Evolutionary conservation across 2,329 filamentous ascomycete species (phyloP).

Genomic region (Alternaria longipes): DNA sequence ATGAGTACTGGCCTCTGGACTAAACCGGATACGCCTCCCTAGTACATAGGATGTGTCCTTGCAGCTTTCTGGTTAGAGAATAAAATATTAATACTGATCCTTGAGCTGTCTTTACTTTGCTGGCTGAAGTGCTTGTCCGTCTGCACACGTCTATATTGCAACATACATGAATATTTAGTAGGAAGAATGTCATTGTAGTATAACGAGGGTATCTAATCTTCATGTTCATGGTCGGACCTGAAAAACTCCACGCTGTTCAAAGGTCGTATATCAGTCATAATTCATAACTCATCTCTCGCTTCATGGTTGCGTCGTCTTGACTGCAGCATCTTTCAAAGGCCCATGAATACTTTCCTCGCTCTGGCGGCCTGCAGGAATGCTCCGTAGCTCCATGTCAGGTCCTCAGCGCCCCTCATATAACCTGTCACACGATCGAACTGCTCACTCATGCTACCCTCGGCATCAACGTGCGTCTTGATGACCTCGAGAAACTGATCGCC

Average conservation of each 20-base stretch:
- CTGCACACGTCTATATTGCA: accelerated
- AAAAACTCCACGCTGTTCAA: slow-evolving; percentile 3
- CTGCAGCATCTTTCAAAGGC: slow-evolving; percentile 10
- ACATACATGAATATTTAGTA: background rate
- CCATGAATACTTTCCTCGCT: slow-evolving; percentile 37
- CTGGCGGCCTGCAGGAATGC: slow-evolving; percentile 53
- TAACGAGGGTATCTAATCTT: slow-evolving; percentile 15
- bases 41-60: background rate
- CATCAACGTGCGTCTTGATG: slow-evolving; percentile 51
- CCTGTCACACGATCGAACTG: slow-evolving; percentile 55
- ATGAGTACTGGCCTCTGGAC: slow-evolving; percentile 33
- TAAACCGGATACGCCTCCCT: background rate
- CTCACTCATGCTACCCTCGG: slow-evolving; percentile 54
- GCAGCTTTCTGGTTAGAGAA: background rate
- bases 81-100: background rate
- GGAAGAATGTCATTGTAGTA: background rate
- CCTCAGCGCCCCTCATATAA: slow-evolving; percentile 52
- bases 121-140: background rate
- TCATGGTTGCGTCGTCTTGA: background rate
- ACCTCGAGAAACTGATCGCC: slow-evolving; percentile 56
- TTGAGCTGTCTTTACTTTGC: background rate
- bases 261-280: slow-evolving; percentile 5
- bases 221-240: background rate
- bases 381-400: slow-evolving; percentile 59
- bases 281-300: slow-evolving; percentile 21